These are phyloP conservation scores for Coccomyxa sp. DNA, from an alignment of 139 green algal species.

Conservation along the genomic window DNA sequence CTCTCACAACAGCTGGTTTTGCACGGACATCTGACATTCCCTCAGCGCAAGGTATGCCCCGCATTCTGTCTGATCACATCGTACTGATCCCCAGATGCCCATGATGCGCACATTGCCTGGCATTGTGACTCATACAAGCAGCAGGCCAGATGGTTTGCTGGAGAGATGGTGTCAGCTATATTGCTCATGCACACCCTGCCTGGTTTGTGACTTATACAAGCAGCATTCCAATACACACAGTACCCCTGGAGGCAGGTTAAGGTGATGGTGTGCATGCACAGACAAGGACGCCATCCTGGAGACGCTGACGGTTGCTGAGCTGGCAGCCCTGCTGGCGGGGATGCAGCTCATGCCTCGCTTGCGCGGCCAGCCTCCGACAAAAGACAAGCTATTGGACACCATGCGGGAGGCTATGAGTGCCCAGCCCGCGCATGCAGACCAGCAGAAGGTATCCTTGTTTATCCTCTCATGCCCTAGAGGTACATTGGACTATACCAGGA, in stretches of 20 bases:
- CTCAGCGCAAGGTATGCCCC: not conserved
- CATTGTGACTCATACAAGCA: no score
- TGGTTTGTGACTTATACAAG: no score
- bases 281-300: not conserved
- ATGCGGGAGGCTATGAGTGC: conserved; percentile 1
- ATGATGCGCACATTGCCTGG: no score
- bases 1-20: conserved; percentile 12
- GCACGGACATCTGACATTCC: not conserved
- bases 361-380: no score
- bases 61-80: not conserved
- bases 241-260: no score
- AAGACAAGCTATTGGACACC: conserved; percentile 17
- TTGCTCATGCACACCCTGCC: no score
- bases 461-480: not conserved
- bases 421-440: not conserved
- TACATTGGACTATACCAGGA: no score
- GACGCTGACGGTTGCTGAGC: conserved; percentile 30
- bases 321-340: conserved; percentile 13
- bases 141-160: no score
- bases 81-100: no score
- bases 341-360: conserved; percentile 9
- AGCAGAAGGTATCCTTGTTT: not conserved
- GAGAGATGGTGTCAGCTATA: no score
- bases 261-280: no score
- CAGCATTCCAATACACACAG: no score